Evolutionary conservation across 164 flowering plant species (phyloP).

Genomic region (Chloranthus sessilifolius): DNA sequence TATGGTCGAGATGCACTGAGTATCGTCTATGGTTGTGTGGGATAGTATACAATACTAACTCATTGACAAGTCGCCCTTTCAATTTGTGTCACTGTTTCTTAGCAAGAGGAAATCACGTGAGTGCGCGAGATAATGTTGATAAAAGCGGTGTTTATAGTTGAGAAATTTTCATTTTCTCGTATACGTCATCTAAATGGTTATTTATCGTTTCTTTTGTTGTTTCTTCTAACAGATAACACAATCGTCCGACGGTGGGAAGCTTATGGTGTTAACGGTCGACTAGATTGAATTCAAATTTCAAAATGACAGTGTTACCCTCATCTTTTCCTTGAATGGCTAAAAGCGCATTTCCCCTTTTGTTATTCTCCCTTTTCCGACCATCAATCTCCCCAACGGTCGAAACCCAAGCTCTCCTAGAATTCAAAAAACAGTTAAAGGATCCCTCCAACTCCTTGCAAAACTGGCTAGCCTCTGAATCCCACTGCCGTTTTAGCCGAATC

Average conservation of each 20-base stretch:
- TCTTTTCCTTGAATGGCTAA: not conserved
- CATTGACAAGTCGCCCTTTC: too few relatives aligned
- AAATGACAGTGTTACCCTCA: not conserved
- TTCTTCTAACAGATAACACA: not conserved
- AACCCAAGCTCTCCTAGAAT: constrained; percentile 50
- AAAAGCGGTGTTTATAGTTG: too few relatives aligned
- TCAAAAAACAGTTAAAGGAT: constrained; percentile 62
- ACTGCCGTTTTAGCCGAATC: constrained; percentile 61
- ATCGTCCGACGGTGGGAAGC: not conserved
- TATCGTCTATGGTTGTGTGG: too few relatives aligned
- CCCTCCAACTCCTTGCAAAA: constrained; percentile 44
- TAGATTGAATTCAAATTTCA: not conserved
- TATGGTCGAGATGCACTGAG: too few relatives aligned
- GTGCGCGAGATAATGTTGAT: too few relatives aligned
- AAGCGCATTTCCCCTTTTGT: not conserved
- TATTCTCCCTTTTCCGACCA: constrained; percentile 6
- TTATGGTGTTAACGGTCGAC: not conserved
- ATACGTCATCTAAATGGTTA: not conserved
- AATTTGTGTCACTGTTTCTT: too few relatives aligned
- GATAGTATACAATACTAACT: too few relatives aligned
- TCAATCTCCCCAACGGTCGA: constrained; percentile 22
- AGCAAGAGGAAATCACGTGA: too few relatives aligned
- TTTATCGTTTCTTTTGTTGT: not conserved
- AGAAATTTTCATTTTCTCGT: not conserved
- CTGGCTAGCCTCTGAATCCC: constrained; percentile 57